Conservation (phyloP, 2,329 filamentous ascomycete species). For the Fusarium proliferatum region DNA sequence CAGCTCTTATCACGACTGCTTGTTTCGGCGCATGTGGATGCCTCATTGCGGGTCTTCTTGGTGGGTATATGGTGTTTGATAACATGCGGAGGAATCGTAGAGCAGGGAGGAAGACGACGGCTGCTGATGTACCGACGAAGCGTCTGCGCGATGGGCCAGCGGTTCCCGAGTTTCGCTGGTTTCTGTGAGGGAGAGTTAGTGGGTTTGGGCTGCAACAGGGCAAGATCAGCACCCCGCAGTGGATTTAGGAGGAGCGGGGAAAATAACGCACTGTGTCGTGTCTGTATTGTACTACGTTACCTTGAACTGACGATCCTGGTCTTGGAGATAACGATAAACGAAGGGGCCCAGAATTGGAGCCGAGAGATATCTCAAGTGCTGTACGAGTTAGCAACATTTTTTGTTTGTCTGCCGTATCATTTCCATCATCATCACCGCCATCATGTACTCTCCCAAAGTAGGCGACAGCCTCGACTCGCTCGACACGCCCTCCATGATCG, state of each 20-base stretch:
- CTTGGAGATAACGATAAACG: background rate
- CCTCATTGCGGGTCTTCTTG: conserved; percentile 64
- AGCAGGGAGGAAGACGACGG: conserved; percentile 12
- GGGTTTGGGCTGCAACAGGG: background rate
- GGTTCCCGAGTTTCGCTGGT: conserved; percentile 19
- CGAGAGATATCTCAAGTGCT: background rate
- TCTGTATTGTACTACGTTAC: conserved; percentile 11
- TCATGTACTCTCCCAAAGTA: conserved; percentile 18
- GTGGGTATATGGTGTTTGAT: conserved; percentile 69
- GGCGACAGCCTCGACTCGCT: conserved; percentile 45
- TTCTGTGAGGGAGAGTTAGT: background rate
- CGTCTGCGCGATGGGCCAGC: conserved; percentile 10
- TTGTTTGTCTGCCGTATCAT: background rate
- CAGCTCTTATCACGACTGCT: conserved; percentile 72
- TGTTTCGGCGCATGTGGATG: conserved; percentile 71
- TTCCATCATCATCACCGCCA: background rate
- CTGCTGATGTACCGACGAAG: conserved; percentile 2
- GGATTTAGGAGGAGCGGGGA: background rate
- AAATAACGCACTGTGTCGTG: conserved; percentile 10
- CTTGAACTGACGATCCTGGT: background rate
- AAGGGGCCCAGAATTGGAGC: background rate
- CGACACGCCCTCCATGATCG: conserved; percentile 67
- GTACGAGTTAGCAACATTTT: background rate
- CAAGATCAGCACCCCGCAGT: background rate
- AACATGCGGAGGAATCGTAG: conserved; percentile 45